Evolutionary conservation across 2,329 filamentous ascomycete genomes (phyloP).

Genomic region (Colletotrichum musae): DNA sequence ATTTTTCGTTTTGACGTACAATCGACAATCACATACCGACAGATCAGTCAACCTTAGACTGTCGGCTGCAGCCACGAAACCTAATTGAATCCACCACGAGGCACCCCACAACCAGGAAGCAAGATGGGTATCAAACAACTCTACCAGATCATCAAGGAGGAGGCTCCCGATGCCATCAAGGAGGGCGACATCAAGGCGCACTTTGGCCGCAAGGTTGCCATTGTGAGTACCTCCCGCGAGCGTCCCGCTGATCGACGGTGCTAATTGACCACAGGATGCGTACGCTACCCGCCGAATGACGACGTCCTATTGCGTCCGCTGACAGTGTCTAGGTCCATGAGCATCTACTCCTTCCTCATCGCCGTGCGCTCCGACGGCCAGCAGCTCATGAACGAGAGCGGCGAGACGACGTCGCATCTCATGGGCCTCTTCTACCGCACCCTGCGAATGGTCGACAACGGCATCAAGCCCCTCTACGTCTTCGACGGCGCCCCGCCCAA

Average conservation of each 20-base stretch:
- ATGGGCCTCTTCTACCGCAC: conserved; percentile 99
- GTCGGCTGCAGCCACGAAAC: not conserved
- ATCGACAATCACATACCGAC: not conserved
- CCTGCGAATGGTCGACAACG: conserved; percentile 97
- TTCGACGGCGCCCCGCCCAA: conserved; percentile 98
- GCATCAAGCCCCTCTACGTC: conserved; percentile 98
- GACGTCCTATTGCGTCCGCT: conserved; percentile 19
- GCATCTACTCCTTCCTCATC: conserved; percentile 98
- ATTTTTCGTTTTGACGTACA: too few relatives aligned
- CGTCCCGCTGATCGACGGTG: not conserved
- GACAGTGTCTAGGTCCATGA: conserved; percentile 81
- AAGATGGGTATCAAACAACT: conserved; percentile 80
- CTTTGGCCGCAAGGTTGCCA: conserved; percentile 97
- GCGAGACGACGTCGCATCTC: conserved; percentile 96
- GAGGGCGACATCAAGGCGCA: conserved; percentile 99
- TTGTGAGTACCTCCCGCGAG: conserved; percentile 71
- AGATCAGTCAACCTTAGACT: not conserved
- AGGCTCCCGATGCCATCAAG: conserved; percentile 96
- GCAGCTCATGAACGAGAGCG: conserved; percentile 93
- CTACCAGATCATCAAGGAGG: conserved; percentile 87
- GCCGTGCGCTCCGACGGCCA: conserved; percentile 97
- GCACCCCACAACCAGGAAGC: conserved; percentile 13
- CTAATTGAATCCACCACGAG: not conserved
- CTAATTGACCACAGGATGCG: conserved; percentile 65
- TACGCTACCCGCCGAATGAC: conserved; percentile 49